Evolutionary conservation across 371 early-diverging fungal genomes (phyloP).

Genomic region (Mortierella sp.): DNA sequence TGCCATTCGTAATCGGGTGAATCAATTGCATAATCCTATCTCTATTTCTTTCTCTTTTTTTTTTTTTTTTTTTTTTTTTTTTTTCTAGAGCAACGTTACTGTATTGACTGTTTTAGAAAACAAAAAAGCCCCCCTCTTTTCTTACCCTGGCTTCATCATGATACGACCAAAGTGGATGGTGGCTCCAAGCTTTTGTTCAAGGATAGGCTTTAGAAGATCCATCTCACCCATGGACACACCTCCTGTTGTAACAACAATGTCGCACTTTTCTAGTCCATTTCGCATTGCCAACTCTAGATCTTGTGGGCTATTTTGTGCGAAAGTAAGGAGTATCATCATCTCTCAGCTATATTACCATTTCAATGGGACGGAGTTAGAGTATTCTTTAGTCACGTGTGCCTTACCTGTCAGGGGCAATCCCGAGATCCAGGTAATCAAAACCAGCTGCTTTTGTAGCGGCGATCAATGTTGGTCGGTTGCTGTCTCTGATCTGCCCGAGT

Average conservation of each 20-base stretch:
- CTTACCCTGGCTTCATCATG: conserved; percentile 90
- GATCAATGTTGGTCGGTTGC: conserved; percentile 84
- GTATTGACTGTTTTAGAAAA: not conserved
- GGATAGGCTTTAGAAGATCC: conserved; percentile 87
- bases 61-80: not conserved
- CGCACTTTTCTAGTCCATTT: conserved; percentile 67
- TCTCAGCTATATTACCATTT: conserved; percentile 7
- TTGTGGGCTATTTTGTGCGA: conserved; percentile 54
- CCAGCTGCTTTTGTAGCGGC: conserved; percentile 73
- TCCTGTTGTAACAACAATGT: conserved; percentile 90
- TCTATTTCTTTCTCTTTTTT: not conserved
- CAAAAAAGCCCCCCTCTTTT: not conserved
- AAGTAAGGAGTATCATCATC: not conserved
- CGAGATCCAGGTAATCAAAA: conserved; percentile 77
- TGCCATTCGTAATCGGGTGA: not conserved
- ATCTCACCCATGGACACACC: conserved; percentile 97
- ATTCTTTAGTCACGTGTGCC: not conserved
- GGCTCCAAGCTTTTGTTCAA: conserved; percentile 81
- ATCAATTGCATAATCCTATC: not conserved
- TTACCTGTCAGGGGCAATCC: conserved; percentile 77
- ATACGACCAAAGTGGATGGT: conserved; percentile 90
- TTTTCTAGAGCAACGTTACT: not conserved
- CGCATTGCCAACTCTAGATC: conserved; percentile 60
- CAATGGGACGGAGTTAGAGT: not conserved
- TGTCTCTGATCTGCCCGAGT: conserved; percentile 82